A percentile compares a stretch with the other conserved stretches of the same genome.
Evolutionary conservation across 768 basidiomycete genomes (phyloP).

Genomic region (Pholiota microspora): DNA sequence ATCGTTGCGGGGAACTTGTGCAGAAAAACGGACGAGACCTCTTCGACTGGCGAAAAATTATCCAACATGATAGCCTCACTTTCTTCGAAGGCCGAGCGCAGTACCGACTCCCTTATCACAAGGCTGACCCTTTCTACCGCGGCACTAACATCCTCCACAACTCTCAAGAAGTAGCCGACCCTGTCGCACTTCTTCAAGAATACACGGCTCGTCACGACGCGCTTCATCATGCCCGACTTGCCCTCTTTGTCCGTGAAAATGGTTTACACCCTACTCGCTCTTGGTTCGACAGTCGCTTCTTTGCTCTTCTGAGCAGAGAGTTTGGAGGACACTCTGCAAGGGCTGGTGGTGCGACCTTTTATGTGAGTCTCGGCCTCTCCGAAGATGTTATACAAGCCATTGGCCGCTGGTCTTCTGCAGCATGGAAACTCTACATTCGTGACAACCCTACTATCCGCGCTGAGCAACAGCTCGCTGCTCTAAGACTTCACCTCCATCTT

Average conservation of each 20-base stretch:
- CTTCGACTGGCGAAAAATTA: constrained; percentile 13
- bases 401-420: no score
- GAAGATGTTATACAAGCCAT: no score
- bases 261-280: constrained; percentile 5
- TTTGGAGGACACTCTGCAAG: constrained; percentile 15
- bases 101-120: constrained; percentile 29
- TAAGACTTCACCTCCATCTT: no score
- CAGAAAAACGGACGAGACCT: constrained; percentile 14
- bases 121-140: constrained; percentile 25
- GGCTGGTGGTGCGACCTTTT: no score
- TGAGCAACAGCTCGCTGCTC: no score
- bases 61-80: constrained; percentile 10
- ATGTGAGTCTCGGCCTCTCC: no score
- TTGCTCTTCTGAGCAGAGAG: neutral
- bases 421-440: no score
- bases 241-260: constrained; percentile 10
- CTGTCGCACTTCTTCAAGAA: neutral
- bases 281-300: constrained; percentile 11
- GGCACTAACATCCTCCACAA: constrained; percentile 18
- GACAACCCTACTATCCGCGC: no score
- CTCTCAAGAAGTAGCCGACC: neutral
- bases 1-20: constrained; percentile 26
- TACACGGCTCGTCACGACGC: neutral
- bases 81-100: neutral
- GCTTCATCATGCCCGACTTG: neutral